Conservation (phyloP, 768 basidiomycete species). For the Naganishia friedmannii region DNA sequence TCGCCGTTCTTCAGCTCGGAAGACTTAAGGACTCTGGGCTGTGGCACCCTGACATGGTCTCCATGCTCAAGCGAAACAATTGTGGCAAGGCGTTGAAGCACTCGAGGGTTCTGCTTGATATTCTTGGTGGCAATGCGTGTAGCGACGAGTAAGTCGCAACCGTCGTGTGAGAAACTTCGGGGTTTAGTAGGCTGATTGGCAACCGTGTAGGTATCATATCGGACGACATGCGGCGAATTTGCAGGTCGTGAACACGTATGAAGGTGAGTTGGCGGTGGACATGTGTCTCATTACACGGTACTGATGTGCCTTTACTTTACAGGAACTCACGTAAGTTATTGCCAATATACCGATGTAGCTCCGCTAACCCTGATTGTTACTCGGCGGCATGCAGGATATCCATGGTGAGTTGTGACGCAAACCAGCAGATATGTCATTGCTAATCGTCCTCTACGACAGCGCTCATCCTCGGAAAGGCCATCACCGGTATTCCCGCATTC, state of each 20-base stretch:
- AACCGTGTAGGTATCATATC: slow-evolving; percentile 71
- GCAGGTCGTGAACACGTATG: slow-evolving; percentile 94
- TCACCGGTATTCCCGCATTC: slow-evolving; percentile 86
- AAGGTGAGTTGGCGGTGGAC: slow-evolving; percentile 58
- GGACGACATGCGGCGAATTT: slow-evolving; percentile 92
- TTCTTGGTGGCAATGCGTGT: slow-evolving; percentile 89
- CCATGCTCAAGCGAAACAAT: slow-evolving; percentile 91
- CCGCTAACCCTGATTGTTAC: not conserved
- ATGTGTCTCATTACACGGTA: not conserved
- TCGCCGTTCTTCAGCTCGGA: slow-evolving; percentile 57
- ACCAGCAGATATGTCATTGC: slow-evolving; percentile 34
- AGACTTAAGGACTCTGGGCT: slow-evolving; percentile 75
- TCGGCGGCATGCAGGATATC: slow-evolving; percentile 39
- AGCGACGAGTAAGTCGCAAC: slow-evolving; percentile 74
- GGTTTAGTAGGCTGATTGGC: too few species aligned
- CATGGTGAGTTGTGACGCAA: slow-evolving; percentile 54
- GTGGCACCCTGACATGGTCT: slow-evolving; percentile 87
- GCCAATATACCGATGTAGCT: slow-evolving; percentile 4
- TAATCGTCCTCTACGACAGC: slow-evolving; percentile 45
- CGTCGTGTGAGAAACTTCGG: too few species aligned
- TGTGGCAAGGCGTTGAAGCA: slow-evolving; percentile 89
- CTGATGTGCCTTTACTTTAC: not conserved
- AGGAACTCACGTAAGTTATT: slow-evolving; percentile 63
- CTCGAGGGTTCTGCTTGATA: slow-evolving; percentile 74
- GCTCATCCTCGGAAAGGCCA: slow-evolving; percentile 88